Base-by-base conservation (phyloP, 2,329 filamentous ascomycete genomes). In the Penicillium hordei region DNA sequence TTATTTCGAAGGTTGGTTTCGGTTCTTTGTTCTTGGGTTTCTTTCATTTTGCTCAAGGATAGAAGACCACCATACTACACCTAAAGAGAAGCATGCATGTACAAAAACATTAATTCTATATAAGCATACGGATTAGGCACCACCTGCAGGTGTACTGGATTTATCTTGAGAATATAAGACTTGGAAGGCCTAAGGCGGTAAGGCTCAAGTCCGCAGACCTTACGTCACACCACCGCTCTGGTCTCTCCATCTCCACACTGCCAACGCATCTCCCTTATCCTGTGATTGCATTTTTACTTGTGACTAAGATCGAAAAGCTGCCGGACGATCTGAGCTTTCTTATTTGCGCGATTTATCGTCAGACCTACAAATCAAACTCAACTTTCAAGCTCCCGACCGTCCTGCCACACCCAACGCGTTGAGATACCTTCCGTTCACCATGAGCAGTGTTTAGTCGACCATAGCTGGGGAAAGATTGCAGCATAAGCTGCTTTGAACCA, bases 401-500 rank as follows among this genome's bases (percentile, higher is more conserved):
- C n/a, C 43, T n/a, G 38, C 39, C 33, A 55, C 25, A 27, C 15
- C 48, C 10, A 12, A 29, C 17, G 25, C 12, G 48, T 38, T 17
- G 12, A 42, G 38, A 29, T 27, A 50, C 29, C 29, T 27, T 51
- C 7, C n/a, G 15, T n/a, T 34, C 53, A 56, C 46, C n/a, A 56
- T 56, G 53, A 56, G 31, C 52, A 55, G 25, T 51, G 46, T 39
- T 31, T 56, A 51, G 40, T n/a, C 46, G 13, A 51, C 7, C 53
- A 56, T 38, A 51, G 21, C 23, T 29, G 46, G 53, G 38, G 23
- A 38, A 33, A 38, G 9, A 52, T 43, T 45, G 33, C 39, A 56
- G 53, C 38, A 38, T 36, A 56, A 7, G 46, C 46, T 56, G 46
- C 23, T 19, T 56, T 56, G 65, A 72, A 68, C 63, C 60, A 97